These are phyloP conservation scores for Pseudonectria foliicola DNA, from an alignment of 2,329 filamentous ascomycete species.

Conservation along the genomic window DNA sequence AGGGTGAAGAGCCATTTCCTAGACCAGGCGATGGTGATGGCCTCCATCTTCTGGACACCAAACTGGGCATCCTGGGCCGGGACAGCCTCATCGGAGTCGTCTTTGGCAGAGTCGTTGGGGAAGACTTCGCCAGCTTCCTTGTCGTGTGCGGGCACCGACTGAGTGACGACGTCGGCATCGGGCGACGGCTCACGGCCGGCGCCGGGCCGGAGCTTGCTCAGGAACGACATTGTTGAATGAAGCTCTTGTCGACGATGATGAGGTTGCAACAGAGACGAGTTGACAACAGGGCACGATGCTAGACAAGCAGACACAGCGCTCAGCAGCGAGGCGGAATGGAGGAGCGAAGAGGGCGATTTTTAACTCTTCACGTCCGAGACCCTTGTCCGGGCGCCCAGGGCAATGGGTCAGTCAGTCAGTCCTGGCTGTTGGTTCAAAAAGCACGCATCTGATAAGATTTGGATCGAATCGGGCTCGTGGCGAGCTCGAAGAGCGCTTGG, in stretches of 20 bases:
- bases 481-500: not conserved
- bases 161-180: conserved; percentile 5
- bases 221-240: conserved; percentile 12
- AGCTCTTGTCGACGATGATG: no score
- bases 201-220: conserved; percentile 12
- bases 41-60: conserved; percentile 36
- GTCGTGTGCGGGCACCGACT: conserved; percentile 3
- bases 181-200: conserved; percentile 6
- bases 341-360: conserved; percentile 1
- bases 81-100: conserved; percentile 5
- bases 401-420: no score
- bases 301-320: no score
- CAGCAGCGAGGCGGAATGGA: not conserved
- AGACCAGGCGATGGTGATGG: conserved; percentile 34
- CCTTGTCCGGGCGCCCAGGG: not conserved
- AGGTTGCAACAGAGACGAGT: no score
- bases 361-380: conserved; percentile 1
- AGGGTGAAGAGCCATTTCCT: conserved; percentile 27
- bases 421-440: not conserved
- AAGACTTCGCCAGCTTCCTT: conserved; percentile 7
- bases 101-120: conserved; percentile 3
- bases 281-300: not conserved
- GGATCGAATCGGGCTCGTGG: not conserved
- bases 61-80: conserved; percentile 20
- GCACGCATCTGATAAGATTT: not conserved